Conservation (phyloP, 345 rosid genomes). For the Hibiscus tridactylites region DNA sequence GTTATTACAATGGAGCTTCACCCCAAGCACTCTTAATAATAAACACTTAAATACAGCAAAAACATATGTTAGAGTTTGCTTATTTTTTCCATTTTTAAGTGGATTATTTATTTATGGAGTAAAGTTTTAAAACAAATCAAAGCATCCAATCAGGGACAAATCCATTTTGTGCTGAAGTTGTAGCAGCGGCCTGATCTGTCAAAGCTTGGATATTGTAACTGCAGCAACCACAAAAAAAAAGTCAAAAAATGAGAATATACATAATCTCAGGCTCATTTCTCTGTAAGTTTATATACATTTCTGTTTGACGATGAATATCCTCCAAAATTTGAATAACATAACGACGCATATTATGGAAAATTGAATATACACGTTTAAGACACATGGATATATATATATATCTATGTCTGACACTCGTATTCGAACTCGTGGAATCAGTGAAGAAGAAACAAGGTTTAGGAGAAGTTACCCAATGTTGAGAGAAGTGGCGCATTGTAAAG, state of each 20-base stretch:
- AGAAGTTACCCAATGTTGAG: slow-evolving; percentile 24
- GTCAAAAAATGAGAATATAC: neutral
- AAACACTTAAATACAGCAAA: neutral
- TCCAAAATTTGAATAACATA: no score
- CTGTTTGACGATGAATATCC: no score
- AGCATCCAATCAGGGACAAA: slow-evolving; percentile 36
- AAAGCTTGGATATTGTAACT: slow-evolving; percentile 18
- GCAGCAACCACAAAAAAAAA: neutral
- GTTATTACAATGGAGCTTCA: no score
- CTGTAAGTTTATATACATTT: no score
- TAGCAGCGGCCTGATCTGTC: slow-evolving; percentile 16
- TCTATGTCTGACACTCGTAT: no score
- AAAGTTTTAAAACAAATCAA: slow-evolving; percentile 7
- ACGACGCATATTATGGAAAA: no score
- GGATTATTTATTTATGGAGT: no score
- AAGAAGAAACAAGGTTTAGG: neutral
- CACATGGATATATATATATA: no score
- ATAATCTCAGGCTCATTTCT: no score
- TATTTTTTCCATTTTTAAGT: neutral
- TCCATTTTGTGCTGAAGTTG: slow-evolving; percentile 27
- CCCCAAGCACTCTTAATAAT: no score
- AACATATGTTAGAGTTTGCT: neutral
- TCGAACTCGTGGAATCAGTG: neutral
- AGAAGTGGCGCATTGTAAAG: slow-evolving; percentile 24
- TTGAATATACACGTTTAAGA: no score